Evolutionary conservation across 192 early-diverging fungal genomes (phyloP).

Genomic region (Umbelopsis vinacea): DNA sequence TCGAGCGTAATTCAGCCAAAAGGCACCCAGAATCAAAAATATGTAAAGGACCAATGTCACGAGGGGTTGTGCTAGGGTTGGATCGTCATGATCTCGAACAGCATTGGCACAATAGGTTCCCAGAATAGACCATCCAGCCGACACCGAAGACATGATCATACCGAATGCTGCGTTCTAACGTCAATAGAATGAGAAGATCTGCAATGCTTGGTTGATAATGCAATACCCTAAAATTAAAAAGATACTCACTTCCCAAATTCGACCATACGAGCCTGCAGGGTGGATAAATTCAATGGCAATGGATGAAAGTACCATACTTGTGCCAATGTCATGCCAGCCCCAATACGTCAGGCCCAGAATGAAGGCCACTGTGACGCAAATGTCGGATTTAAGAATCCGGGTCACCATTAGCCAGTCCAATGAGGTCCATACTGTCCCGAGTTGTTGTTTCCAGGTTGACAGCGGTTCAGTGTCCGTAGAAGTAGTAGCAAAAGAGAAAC

Average conservation of each 20-base stretch:
- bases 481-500: slow-evolving; percentile 28
- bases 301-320: slow-evolving; percentile 19
- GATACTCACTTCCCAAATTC: slow-evolving; percentile 30
- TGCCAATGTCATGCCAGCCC: slow-evolving; percentile 5
- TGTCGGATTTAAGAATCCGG: slow-evolving; percentile 34
- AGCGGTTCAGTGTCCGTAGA: slow-evolving; percentile 21
- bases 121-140: slow-evolving; percentile 30
- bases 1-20: slow-evolving; percentile 30
- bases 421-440: slow-evolving; percentile 26
- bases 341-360: slow-evolving; percentile 15
- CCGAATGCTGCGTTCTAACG: slow-evolving; percentile 34
- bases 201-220: too few species aligned
- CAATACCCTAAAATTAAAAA: background rate
- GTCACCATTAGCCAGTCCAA: slow-evolving; percentile 32
- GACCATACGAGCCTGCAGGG: slow-evolving; percentile 36
- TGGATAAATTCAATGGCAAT: slow-evolving; percentile 38
- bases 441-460: slow-evolving; percentile 12
- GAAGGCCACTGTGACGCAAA: slow-evolving; percentile 30
- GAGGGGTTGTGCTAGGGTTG: slow-evolving; percentile 16
- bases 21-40: slow-evolving; percentile 32
- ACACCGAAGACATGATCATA: slow-evolving; percentile 31
- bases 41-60: slow-evolving; percentile 20
- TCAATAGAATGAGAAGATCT: slow-evolving; percentile 3
- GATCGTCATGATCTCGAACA: slow-evolving; percentile 26
- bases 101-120: slow-evolving; percentile 32